Conservation (phyloP, 1,139 yeast genomes). For the Lodderomyces parapsilosis region DNA sequence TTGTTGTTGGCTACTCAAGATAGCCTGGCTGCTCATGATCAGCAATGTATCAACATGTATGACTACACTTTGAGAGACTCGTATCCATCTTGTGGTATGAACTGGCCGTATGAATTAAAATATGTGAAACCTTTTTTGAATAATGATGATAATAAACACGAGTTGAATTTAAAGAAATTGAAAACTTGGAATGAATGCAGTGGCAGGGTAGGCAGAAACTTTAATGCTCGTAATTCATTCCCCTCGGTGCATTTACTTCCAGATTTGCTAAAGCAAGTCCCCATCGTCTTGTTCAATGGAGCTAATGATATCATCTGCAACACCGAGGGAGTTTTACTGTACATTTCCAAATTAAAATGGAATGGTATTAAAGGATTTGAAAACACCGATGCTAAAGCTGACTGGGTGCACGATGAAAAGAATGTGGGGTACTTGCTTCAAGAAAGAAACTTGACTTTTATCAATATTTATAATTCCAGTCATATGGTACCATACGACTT, state of each 20-base stretch:
- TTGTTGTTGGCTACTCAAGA: conserved; percentile 41
- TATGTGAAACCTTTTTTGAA: conserved; percentile 61
- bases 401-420: conserved; percentile 54
- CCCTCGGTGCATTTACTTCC: conserved; percentile 73
- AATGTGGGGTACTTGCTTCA: conserved; percentile 51
- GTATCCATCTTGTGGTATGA: conserved; percentile 86
- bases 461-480: conserved; percentile 71
- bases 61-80: conserved; percentile 70
- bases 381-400: conserved; percentile 28
- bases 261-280: conserved; percentile 54
- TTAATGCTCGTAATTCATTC: conserved; percentile 51
- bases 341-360: conserved; percentile 67
- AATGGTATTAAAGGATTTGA: conserved; percentile 61
- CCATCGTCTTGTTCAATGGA: conserved; percentile 79
- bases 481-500: conserved; percentile 95
- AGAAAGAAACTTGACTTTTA: conserved; percentile 75
- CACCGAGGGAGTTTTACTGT: conserved; percentile 67
- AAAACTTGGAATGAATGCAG: conserved; percentile 78
- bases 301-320: conserved; percentile 90
- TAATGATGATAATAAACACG: conserved; percentile 51
- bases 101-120: conserved; percentile 84
- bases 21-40: conserved; percentile 22
- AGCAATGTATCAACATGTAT: conserved; percentile 77
- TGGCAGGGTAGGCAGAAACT: conserved; percentile 49
- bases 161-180: conserved; percentile 51